Evolutionary conservation across 73 alveolate species (phyloP).

Genomic region (Paramecium biaurelia): DNA sequence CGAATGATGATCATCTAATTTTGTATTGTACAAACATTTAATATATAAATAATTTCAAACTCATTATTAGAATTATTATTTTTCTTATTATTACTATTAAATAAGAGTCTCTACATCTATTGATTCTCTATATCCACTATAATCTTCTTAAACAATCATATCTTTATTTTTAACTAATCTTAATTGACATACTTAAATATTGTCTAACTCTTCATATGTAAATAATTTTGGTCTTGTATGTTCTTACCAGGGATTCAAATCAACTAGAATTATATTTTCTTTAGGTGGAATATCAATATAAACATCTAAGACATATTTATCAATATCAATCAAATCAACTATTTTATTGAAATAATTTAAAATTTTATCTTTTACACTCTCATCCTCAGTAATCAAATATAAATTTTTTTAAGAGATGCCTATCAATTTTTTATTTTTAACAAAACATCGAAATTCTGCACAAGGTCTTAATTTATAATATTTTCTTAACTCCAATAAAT

Average conservation of each 20-base stretch:
- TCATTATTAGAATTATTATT: not conserved
- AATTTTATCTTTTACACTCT: not conserved
- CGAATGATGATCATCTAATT: not conserved
- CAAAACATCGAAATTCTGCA: conserved; percentile 11
- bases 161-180: conserved; percentile 23
- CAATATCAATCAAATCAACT: not conserved
- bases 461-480: not conserved
- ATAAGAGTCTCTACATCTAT: not conserved
- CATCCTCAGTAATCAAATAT: not conserved
- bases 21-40: not conserved
- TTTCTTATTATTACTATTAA: not conserved
- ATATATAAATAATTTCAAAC: not conserved
- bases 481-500: conserved; percentile 19
- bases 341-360: not conserved
- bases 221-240: conserved; percentile 35
- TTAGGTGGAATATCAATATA: conserved; percentile 18
- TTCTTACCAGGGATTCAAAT: conserved; percentile 40
- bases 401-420: conserved; percentile 18
- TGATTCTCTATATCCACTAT: conserved; percentile 7
- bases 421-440: not conserved
- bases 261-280: not conserved
- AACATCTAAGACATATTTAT: conserved; percentile 19
- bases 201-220: not conserved
- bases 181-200: not conserved
- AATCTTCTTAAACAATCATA: conserved; percentile 25